Evolutionary conservation across 805 yeast species (phyloP).

Genomic region (Crinitomyces ghanaensis): DNA sequence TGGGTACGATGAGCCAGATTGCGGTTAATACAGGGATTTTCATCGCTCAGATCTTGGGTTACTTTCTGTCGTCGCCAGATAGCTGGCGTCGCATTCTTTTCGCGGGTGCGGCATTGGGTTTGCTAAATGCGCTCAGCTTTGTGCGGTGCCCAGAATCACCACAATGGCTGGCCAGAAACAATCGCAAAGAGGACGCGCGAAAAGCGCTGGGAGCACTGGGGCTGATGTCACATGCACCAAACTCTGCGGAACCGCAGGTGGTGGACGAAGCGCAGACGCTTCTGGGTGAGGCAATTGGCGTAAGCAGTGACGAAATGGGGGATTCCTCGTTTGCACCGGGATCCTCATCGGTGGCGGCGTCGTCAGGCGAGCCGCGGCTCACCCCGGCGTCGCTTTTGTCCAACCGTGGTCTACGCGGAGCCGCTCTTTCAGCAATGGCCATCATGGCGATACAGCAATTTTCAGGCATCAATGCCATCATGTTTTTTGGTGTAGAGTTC

Average conservation of each 20-base stretch:
- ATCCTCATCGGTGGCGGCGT: no score
- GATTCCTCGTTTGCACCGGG: no score
- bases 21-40: conserved; percentile 78
- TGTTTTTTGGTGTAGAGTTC: conserved; percentile 86
- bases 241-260: no score
- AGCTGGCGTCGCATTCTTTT: conserved; percentile 66
- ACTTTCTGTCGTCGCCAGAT: conserved; percentile 48
- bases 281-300: no score
- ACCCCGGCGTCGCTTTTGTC: no score
- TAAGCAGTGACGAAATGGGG: no score
- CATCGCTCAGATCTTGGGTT: conserved; percentile 64
- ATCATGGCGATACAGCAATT: conserved; percentile 80
- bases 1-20: conserved; percentile 87
- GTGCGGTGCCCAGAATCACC: conserved; percentile 59
- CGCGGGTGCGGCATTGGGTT: conserved; percentile 47
- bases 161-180: conserved; percentile 56
- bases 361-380: no score
- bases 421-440: conserved; percentile 49
- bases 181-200: conserved; percentile 34
- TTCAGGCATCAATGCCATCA: conserved; percentile 84
- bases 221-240: no score
- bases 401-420: no score
- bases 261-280: no score
- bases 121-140: conserved; percentile 34
- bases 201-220: conserved; percentile 23